phyloP scores from a whole-genome alignment of 768 basidiomycete genomes.

The Lentinus tigrinus region DNA sequence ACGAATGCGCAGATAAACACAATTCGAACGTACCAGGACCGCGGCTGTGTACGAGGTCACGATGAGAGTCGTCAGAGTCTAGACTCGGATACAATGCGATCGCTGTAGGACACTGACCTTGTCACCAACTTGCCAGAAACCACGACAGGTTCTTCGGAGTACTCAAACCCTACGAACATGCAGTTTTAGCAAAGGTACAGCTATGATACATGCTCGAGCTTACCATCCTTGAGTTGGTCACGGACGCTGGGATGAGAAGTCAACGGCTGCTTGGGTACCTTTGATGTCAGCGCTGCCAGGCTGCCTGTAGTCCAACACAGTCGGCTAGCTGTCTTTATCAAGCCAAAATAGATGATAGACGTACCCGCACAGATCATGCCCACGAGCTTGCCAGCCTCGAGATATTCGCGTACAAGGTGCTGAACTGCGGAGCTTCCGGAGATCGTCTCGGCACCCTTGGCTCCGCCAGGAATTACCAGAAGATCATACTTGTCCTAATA shows the following conservation, averaged over 20 bases:
- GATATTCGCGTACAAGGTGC: slow-evolving; percentile 55
- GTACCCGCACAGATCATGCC: slow-evolving; percentile 86
- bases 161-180: slow-evolving; percentile 74
- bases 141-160: slow-evolving; percentile 72
- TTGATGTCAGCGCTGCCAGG: slow-evolving; percentile 61
- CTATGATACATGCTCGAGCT: slow-evolving; percentile 5
- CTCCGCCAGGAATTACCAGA: slow-evolving; percentile 75
- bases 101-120: slow-evolving; percentile 55
- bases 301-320: slow-evolving; percentile 46
- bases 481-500: slow-evolving; percentile 63
- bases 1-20: background rate
- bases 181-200: too few relatives aligned
- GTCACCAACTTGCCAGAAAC: slow-evolving; percentile 72
- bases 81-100: background rate
- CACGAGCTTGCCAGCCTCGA: slow-evolving; percentile 55
- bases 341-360: too few relatives aligned
- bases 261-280: slow-evolving; percentile 58
- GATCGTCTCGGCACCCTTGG: slow-evolving; percentile 75
- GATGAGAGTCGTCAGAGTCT: background rate
- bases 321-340: too few relatives aligned
- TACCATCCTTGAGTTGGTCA: slow-evolving; percentile 53
- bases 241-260: slow-evolving; percentile 81
- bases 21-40: slow-evolving; percentile 55
- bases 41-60: slow-evolving; percentile 54
- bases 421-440: slow-evolving; percentile 60